These are phyloP conservation scores for Retiboletus flavoniger DNA, from an alignment of 1,284 basidiomycete species.

Conservation along the genomic window DNA sequence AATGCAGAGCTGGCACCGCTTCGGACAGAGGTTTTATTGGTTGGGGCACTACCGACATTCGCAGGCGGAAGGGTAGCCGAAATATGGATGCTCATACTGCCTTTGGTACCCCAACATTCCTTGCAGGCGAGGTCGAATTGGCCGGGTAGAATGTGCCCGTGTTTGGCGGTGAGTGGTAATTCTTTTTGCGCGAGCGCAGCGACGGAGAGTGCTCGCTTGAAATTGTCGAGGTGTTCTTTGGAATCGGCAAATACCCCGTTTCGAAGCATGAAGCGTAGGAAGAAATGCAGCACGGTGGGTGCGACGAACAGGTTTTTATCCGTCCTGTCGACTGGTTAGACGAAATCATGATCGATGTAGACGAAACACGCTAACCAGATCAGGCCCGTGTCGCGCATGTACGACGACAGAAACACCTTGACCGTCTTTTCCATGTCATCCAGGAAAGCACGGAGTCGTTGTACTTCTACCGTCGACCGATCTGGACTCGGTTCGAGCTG, in stretches of 20 bases:
- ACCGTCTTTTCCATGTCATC: constrained; percentile 45
- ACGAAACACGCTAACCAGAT: constrained; percentile 38
- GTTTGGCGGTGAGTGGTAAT: constrained; percentile 43
- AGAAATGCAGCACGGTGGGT: constrained; percentile 48
- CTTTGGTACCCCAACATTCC: constrained; percentile 36
- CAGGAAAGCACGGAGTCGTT: constrained; percentile 40
- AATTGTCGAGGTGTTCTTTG: constrained; percentile 21
- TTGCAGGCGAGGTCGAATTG: constrained; percentile 40
- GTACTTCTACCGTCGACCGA: constrained; percentile 11
- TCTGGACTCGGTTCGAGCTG: constrained; percentile 26
- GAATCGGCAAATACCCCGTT: constrained; percentile 39
- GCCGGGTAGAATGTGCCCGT: constrained; percentile 42
- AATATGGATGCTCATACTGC: constrained; percentile 22
- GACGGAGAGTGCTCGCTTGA: constrained; percentile 37
- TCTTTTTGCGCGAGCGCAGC: constrained; percentile 41
- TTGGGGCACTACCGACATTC: neutral
- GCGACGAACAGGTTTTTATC: constrained; percentile 33
- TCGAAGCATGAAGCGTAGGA: constrained; percentile 48
- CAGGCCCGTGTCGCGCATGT: constrained; percentile 47
- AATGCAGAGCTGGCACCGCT: constrained; percentile 15
- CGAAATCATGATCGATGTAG: neutral
- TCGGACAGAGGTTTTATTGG: neutral
- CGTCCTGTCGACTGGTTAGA: constrained; percentile 25
- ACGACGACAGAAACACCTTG: constrained; percentile 51
- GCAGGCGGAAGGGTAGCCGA: constrained; percentile 2